Evolutionary conservation across 305 asterid species (phyloP).

Genomic region (Fraxinus baroniana): DNA sequence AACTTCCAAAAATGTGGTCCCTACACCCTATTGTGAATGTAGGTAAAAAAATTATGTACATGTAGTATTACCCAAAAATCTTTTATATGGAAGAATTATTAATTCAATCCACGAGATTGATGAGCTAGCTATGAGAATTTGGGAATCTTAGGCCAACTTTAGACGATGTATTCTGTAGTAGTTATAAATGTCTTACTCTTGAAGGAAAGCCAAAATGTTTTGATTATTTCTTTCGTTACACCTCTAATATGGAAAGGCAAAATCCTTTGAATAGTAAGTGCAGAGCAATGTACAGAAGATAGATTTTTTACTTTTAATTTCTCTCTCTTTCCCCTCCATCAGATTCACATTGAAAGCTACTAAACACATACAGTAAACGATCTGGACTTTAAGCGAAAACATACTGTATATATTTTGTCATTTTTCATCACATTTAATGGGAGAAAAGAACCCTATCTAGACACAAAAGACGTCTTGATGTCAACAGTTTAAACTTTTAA

Average conservation of each 20-base stretch:
- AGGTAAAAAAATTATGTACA: too few species aligned
- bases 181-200: neutral
- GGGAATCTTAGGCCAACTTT: neutral
- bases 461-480: neutral
- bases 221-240: too few species aligned
- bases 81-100: neutral
- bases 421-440: neutral
- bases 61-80: too few species aligned
- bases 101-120: neutral
- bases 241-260: slow-evolving; percentile 4
- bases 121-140: neutral
- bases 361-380: neutral
- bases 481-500: neutral
- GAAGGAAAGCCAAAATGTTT: too few species aligned
- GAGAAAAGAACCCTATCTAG: neutral
- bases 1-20: too few species aligned
- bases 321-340: slow-evolving; percentile 20
- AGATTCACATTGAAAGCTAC: neutral
- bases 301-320: slow-evolving; percentile 21
- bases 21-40: too few species aligned
- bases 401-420: neutral
- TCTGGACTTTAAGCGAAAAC: neutral
- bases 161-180: neutral
- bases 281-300: slow-evolving; percentile 45
- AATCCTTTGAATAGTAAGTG: slow-evolving; percentile 37